Evolutionary conservation across 202 grass and related monocot genomes (phyloP), one percentile per base, ranked within the genome.

Genomic region (Schoenoplectus tabernaemontani): DNA sequence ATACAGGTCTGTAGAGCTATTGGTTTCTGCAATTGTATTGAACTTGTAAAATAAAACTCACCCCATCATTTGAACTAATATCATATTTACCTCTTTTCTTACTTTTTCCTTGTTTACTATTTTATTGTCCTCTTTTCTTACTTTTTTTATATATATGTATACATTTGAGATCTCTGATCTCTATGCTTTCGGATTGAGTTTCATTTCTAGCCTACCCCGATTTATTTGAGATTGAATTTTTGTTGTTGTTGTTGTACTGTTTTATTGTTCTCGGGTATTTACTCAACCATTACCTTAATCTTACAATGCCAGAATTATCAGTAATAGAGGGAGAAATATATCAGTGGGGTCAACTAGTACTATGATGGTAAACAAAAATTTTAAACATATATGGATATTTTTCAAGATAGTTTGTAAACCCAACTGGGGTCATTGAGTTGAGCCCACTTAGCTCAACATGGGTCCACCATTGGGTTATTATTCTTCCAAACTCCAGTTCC

Each of bases 1-100:
- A 71, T 92, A 56, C 91, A 79, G 77, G 77, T 79, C 48, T 4
- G 12, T 62, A 39, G 22, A 75, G 38, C 63, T 66, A 8, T 41
- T 66, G 36, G 63, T 66, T 38, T 65, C 1, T 60, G 23, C 58
- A 11, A 60, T 60, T 12, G 3, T 2, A 12, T 12, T 2, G 30
- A 60, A 7, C 58, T 28, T 60, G 30, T 7, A 30, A 30, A 30
- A 64, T 64, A n/a, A n/a, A n/a, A n/a, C n/a, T n/a, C n/a, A n/a
- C n/a, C n/a, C n/a, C n/a, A n/a, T n/a, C n/a, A n/a, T n/a, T n/a
- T n/a, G n/a, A n/a, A 19, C 5, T 39, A 9, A n/a, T 65, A 2
- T 65, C 16, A 63, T 38, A 8, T 2, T 39, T 39, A 2, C 36
- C 63, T 66, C 5, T 20, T 66, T 41, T 66, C 0, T 22, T 67